phyloP scores from a whole-genome alignment of 2,329 filamentous ascomycete species.

The Fusarium domesticum region DNA sequence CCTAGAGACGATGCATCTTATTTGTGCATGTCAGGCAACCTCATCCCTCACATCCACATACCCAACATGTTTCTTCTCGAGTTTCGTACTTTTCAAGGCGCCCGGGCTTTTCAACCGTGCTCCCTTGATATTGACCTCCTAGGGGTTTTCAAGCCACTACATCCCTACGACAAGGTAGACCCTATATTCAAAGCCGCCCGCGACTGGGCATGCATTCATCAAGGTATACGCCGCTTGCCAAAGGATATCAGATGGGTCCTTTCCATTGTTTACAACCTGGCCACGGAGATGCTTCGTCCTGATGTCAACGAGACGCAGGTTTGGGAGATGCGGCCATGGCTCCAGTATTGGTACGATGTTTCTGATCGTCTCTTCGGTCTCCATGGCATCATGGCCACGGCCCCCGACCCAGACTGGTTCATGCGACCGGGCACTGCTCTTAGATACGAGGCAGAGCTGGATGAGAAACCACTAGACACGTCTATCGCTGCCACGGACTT shows the following conservation, averaged over 20 bases:
- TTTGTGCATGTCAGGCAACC: slow-evolving; percentile 9
- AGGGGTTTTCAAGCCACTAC: slow-evolving; percentile 23
- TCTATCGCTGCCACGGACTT: too few species aligned
- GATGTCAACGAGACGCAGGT: slow-evolving; percentile 11
- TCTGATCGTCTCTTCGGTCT: slow-evolving; percentile 24
- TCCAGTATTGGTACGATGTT: slow-evolving; percentile 30
- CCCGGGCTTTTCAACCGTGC: slow-evolving; percentile 33
- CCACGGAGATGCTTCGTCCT: slow-evolving; percentile 27
- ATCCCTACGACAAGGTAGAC: slow-evolving; percentile 21
- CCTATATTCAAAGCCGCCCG: slow-evolving; percentile 29
- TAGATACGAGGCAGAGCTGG: neutral
- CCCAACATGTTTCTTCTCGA: slow-evolving; percentile 23
- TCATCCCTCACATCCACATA: slow-evolving; percentile 24
- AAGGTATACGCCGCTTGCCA: slow-evolving; percentile 23
- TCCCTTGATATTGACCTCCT: slow-evolving; percentile 16
- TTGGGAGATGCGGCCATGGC: slow-evolving; percentile 30
- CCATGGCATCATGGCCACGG: slow-evolving; percentile 8
- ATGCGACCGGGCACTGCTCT: slow-evolving; percentile 7
- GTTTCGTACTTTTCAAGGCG: slow-evolving; percentile 29
- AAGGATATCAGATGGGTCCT: slow-evolving; percentile 34
- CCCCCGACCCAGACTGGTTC: slow-evolving; percentile 31
- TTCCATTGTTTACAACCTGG: slow-evolving; percentile 32
- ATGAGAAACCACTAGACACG: neutral
- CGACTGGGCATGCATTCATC: slow-evolving; percentile 32
- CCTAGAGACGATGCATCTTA: slow-evolving; percentile 27